Evolutionary conservation across 2,329 filamentous ascomycete species (phyloP), one percentile per base, ranked within the genome.

Genomic region (Phialemonium atrogriseum): DNA sequence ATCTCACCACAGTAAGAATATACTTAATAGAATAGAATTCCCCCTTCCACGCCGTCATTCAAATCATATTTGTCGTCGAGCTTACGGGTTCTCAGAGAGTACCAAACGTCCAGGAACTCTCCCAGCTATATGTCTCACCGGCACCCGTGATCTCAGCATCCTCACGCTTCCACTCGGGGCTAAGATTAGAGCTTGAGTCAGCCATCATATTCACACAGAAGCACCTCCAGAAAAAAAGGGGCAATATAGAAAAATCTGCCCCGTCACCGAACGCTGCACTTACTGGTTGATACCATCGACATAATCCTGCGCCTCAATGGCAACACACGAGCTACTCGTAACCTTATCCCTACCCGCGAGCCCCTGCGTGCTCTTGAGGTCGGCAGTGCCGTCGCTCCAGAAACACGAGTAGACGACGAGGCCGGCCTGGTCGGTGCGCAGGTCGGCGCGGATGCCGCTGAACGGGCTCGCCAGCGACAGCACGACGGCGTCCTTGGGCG

Each of bases 261-360:
- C n/a, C n/a, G n/a, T n/a, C n/a, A n/a, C n/a, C n/a, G n/a, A n/a
- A n/a, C n/a, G n/a, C n/a, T n/a, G n/a, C 25, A 56, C 62, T 52
- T 48, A 66, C 62, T 82, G 70, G 52, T 86, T 87, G 55, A 87
- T 83, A 3, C 72, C 81, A 51, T 86, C 80, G 37, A 84, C 82
- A 64, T 77, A 87, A 49, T 83, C 80, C 52, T 86, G 75, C 3
- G 82, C 77, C 58, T 87, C 83, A 49, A 87, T 74, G 19, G 84
- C 83, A 6, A 86, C 52, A 49, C 81, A 87, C 13, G 77, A 80
- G 47, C 78, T 80, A 51, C 80, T 53, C 34, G 62, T 59, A 7
- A 75, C 66, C 40, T 52, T 62, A 25, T 47, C 55, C n/a, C 54
- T 50, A 3, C 46, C 51, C 14, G 43, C 47, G 24, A 70, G 60